These are phyloP conservation scores for Metarhizium anisopliae DNA, from an alignment of 2,329 filamentous ascomycete species.

Conservation along the genomic window DNA sequence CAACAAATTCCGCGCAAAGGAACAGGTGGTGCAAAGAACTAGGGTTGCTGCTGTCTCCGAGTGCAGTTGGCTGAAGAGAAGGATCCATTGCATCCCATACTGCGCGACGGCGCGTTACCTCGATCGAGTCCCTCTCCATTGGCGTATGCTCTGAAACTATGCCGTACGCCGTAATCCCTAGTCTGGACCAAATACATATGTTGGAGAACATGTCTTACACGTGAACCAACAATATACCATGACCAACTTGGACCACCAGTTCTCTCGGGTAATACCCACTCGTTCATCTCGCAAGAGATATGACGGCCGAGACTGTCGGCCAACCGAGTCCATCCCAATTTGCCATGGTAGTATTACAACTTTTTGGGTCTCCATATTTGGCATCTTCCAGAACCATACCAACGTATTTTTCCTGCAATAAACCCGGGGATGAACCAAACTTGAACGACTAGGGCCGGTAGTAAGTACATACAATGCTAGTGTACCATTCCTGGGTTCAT, in stretches of 20 bases:
- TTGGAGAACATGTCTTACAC: background rate
- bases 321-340: background rate
- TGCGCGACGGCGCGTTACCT: too few species aligned
- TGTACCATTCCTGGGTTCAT: conserved; percentile 10
- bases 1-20: background rate
- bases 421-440: conserved; percentile 24
- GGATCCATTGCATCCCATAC: too few species aligned
- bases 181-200: background rate
- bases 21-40: background rate
- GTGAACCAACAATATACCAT: background rate
- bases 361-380: background rate
- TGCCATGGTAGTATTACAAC: background rate
- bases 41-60: background rate
- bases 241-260: background rate
- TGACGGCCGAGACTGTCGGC: background rate
- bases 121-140: too few species aligned
- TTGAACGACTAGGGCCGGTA: conserved; percentile 17
- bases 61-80: too few species aligned
- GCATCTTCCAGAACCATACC: conserved; percentile 24
- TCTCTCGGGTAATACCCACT: background rate
- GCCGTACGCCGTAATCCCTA: background rate
- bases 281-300: background rate
- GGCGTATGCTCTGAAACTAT: background rate
- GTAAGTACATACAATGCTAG: too few species aligned
- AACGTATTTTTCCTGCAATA: conserved; percentile 11